phyloP scores from a whole-genome alignment of 257 asterid species.

The Nicotiana obtusifolia region DNA sequence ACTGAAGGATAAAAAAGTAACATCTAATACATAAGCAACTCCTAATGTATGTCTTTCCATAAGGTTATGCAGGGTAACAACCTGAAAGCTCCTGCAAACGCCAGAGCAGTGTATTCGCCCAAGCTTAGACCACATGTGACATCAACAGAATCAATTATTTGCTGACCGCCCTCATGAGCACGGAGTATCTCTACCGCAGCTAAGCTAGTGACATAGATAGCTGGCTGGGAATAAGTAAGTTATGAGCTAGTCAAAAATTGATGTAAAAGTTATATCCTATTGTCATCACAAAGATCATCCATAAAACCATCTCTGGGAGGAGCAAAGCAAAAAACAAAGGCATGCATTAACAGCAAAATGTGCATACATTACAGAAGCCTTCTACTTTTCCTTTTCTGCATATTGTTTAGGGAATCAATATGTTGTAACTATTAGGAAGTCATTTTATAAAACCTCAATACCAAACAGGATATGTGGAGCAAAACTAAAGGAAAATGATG shows the following conservation, averaged over 20 bases:
- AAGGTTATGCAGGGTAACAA: slow-evolving; percentile 15
- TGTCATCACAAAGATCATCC: background rate
- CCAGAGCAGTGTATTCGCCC: slow-evolving; percentile 98
- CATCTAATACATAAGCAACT: background rate
- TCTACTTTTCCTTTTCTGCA: background rate
- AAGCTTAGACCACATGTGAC: slow-evolving; percentile 95
- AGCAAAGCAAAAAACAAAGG: too few species aligned
- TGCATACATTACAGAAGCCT: background rate
- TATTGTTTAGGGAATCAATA: background rate
- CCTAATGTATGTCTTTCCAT: background rate
- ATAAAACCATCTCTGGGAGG: background rate
- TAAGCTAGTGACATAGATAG: slow-evolving; percentile 90
- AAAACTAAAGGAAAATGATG: background rate
- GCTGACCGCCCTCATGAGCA: slow-evolving; percentile 90
- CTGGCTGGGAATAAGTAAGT: slow-evolving; percentile 59
- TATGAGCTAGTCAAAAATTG: background rate
- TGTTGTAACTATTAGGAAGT: background rate
- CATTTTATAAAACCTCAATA: background rate
- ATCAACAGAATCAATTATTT: slow-evolving; percentile 81
- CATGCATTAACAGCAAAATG: background rate
- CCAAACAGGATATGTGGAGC: background rate
- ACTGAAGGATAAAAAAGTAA: background rate
- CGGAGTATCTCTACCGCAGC: slow-evolving; percentile 98
- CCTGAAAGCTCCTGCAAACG: slow-evolving; percentile 98
- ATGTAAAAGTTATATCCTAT: background rate